Conservation (phyloP, 495 filamentous ascomycete species). For the Penicillium turbatum region DNA sequence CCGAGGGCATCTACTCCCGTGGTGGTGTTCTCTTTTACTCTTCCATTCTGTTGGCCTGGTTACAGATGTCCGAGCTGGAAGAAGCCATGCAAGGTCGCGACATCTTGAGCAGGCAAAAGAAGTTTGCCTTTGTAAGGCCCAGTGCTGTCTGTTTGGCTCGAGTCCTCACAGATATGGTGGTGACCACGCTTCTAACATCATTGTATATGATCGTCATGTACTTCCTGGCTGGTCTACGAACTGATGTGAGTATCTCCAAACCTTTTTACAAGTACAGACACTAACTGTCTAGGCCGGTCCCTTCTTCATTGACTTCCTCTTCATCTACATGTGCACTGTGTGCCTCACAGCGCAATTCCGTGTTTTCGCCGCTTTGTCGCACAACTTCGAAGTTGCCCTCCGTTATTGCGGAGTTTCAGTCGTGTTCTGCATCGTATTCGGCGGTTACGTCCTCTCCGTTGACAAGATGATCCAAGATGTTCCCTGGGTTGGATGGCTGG, state of each 20-base stretch:
- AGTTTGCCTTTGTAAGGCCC: conserved; percentile 71
- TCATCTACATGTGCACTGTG: conserved; percentile 48
- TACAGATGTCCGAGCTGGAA: conserved; percentile 72
- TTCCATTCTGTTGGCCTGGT: conserved; percentile 71
- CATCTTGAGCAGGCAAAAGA: conserved; percentile 74
- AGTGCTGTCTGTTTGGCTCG: conserved; percentile 70
- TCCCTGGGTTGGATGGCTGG: conserved; percentile 40
- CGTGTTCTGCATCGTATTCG: conserved; percentile 33
- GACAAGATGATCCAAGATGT: conserved; percentile 37
- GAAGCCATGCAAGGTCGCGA: conserved; percentile 65
- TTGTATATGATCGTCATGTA: conserved; percentile 72
- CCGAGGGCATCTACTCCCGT: conserved; percentile 40
- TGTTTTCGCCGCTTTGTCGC: conserved; percentile 39
- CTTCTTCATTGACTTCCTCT: conserved; percentile 58
- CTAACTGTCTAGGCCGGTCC: conserved; percentile 22
- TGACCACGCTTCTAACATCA: conserved; percentile 57
- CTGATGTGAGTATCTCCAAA: conserved; percentile 20
- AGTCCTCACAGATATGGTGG: conserved; percentile 63
- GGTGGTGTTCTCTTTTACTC: conserved; percentile 64
- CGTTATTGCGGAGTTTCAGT: conserved; percentile 35
- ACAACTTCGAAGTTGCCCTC: conserved; percentile 38
- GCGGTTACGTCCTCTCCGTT: conserved; percentile 35
- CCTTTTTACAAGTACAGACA: not conserved
- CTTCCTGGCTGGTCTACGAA: conserved; percentile 54
- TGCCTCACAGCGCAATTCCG: conserved; percentile 49